Evolutionary conservation across 768 basidiomycete species (phyloP).

Genomic region (Termitomyces sp.): DNA sequence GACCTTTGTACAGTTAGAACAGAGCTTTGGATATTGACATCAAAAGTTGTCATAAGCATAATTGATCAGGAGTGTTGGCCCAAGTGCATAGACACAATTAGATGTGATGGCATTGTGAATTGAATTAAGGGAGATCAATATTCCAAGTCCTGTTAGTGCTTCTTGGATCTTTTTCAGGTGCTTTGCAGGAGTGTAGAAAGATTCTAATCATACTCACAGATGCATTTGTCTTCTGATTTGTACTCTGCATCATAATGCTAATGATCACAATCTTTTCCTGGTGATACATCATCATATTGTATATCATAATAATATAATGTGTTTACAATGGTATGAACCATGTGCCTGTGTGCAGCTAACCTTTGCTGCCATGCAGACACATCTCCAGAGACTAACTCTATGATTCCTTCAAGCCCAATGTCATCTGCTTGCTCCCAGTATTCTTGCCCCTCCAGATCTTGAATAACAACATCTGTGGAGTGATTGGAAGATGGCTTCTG

Average conservation of each 20-base stretch:
- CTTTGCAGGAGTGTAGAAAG: conserved; percentile 4
- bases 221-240: conserved; percentile 5
- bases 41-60: conserved; percentile 26
- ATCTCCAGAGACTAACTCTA: neutral
- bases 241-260: neutral
- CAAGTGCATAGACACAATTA: neutral
- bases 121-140: conserved; percentile 1
- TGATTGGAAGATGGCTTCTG: neutral
- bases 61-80: conserved; percentile 8
- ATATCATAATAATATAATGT: neutral
- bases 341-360: neutral
- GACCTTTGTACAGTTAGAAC: conserved; percentile 19
- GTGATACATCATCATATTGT: neutral
- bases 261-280: conserved; percentile 2
- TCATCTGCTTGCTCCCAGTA: neutral
- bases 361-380: neutral
- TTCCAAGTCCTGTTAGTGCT: neutral
- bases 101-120: conserved; percentile 7
- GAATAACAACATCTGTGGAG: neutral
- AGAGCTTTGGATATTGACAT: conserved; percentile 20
- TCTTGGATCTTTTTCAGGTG: conserved; percentile 6
- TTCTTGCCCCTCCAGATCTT: neutral
- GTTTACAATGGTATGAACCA: neutral
- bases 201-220: neutral
- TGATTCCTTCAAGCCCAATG: neutral